A percentile compares a stretch with the other conserved stretches of the same genome.
Conservation (phyloP, 2,329 filamentous ascomycete species). For the Xylaria sp. region DNA sequence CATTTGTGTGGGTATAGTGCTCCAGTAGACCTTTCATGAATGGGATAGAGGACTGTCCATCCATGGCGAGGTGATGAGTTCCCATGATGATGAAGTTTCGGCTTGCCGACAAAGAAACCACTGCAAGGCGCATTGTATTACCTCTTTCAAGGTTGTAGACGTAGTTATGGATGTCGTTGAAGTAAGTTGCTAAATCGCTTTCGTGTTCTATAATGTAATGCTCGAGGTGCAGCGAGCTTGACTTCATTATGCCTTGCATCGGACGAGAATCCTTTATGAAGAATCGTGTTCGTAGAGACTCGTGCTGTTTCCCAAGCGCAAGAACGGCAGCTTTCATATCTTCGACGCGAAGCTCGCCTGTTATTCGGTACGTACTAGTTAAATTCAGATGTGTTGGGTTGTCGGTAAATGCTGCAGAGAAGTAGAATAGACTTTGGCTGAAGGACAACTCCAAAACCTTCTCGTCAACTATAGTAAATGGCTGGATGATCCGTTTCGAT, state of each 20-base stretch:
- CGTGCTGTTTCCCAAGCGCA: not conserved
- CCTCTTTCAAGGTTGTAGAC: not conserved
- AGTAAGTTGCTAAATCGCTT: not conserved
- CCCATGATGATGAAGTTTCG: not conserved
- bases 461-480: not conserved
- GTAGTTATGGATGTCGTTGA: not conserved
- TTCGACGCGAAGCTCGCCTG: not conserved
- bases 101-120: not conserved
- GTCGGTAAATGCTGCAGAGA: not conserved
- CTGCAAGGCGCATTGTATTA: not conserved
- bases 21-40: not conserved
- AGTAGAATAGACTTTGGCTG: not conserved
- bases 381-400: not conserved
- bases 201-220: not conserved
- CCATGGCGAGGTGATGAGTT: not conserved
- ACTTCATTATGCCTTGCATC: slow-evolving; percentile 12
- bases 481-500: not conserved
- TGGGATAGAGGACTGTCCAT: not conserved
- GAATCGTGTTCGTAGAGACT: slow-evolving; percentile 13
- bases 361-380: not conserved
- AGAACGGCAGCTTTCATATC: not conserved
- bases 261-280: not conserved
- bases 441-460: not conserved
- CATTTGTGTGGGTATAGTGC: not conserved
- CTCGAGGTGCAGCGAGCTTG: not conserved